phyloP scores from a whole-genome alignment of 1,284 basidiomycete species.

The Coniferiporia sulphurascens region DNA sequence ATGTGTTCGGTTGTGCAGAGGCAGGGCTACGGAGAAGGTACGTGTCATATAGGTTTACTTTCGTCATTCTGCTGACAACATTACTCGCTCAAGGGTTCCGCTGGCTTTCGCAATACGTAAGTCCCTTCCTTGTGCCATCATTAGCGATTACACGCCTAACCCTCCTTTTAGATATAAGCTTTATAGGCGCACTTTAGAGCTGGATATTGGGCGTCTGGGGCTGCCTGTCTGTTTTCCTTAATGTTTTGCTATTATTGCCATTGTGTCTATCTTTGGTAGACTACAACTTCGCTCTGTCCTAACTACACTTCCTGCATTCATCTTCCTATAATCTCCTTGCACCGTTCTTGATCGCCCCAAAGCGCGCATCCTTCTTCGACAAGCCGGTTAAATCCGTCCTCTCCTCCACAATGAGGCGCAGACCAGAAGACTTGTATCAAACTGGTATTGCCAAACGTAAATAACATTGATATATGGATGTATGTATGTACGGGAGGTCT shows the following conservation, averaged over 20 bases:
- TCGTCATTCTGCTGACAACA: constrained; percentile 13
- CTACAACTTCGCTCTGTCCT: constrained; percentile 10
- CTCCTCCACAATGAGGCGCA: no score
- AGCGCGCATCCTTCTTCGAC: neutral
- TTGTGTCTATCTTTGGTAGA: neutral
- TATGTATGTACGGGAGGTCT: constrained; percentile 66
- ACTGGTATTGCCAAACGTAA: neutral
- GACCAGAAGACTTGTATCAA: neutral
- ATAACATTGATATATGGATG: neutral
- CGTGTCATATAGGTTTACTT: constrained; percentile 17
- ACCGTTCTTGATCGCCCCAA: neutral
- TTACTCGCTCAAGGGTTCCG: constrained; percentile 68
- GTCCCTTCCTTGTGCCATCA: constrained; percentile 23
- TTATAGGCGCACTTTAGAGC: neutral
- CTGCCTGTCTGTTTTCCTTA: neutral
- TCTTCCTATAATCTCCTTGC: neutral
- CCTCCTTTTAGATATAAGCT: constrained; percentile 2
- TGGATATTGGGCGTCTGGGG: neutral
- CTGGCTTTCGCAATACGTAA: constrained; percentile 96
- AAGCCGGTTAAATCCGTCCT: no score
- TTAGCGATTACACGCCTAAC: neutral
- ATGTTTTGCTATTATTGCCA: neutral
- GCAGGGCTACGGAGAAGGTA: constrained; percentile 97
- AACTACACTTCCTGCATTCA: neutral
- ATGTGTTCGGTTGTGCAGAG: constrained; percentile 99